These are phyloP conservation scores for Phalaenopsis equestris DNA, from an alignment of 106 monocot genomes.

Conservation along the genomic window DNA sequence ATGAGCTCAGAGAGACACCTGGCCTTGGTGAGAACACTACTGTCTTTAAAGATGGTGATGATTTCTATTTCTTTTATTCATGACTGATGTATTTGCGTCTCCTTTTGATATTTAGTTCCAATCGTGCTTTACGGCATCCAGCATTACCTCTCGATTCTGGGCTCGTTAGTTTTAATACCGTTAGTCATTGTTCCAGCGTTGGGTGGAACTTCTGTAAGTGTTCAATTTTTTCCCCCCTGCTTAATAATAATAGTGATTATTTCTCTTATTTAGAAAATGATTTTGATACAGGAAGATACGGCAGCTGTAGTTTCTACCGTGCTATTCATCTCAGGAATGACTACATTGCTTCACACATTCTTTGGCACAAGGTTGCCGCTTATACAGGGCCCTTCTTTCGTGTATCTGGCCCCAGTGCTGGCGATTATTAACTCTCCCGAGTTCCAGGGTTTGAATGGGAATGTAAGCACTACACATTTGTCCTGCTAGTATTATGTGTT, in stretches of 20 bases:
- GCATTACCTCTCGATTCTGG: slow-evolving; percentile 82
- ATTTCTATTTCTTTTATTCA: not conserved
- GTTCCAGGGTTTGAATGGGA: slow-evolving; percentile 56
- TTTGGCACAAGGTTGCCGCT: slow-evolving; percentile 86
- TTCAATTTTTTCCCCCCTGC: not conserved
- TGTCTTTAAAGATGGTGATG: not conserved
- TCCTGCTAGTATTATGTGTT: not conserved
- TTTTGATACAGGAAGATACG: slow-evolving; percentile 64
- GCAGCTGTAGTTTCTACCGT: slow-evolving; percentile 81
- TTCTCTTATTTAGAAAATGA: not conserved
- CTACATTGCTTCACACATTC: slow-evolving; percentile 78
- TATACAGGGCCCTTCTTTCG: slow-evolving; percentile 90
- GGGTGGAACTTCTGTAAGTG: slow-evolving; percentile 69
- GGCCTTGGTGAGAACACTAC: slow-evolving; percentile 53
- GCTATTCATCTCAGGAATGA: slow-evolving; percentile 74
- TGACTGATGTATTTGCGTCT: not conserved
- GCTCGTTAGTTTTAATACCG: slow-evolving; percentile 78
- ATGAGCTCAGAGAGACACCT: slow-evolving; percentile 83
- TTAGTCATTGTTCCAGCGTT: slow-evolving; percentile 93
- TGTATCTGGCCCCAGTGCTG: slow-evolving; percentile 80
- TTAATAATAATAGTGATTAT: not conserved
- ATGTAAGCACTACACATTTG: slow-evolving; percentile 42
- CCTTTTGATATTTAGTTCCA: slow-evolving; percentile 42
- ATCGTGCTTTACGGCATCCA: slow-evolving; percentile 72
- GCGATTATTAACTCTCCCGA: slow-evolving; percentile 79